Conservation (phyloP, 2,329 filamentous ascomycete species). For the Fusarium dlaminii region DNA sequence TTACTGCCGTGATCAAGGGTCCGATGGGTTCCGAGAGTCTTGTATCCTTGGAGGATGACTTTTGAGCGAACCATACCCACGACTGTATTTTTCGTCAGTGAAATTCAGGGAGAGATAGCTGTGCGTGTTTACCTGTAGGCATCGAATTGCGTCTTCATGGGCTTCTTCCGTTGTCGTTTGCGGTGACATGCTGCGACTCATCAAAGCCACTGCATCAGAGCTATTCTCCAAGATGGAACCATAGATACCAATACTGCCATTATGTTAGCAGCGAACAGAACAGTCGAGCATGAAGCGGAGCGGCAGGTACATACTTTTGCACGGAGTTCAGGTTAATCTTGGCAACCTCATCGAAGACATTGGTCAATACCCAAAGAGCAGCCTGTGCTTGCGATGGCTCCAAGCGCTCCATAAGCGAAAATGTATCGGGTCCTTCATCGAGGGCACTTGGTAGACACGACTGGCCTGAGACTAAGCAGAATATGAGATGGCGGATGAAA, state of each 20-base stretch:
- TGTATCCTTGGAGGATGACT: constrained; percentile 65
- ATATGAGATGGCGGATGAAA: constrained; percentile 68
- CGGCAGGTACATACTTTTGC: constrained; percentile 60
- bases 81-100: constrained; percentile 56
- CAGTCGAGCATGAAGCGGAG: background rate
- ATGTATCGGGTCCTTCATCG: constrained; percentile 50
- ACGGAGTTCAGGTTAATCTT: constrained; percentile 72
- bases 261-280: constrained; percentile 10
- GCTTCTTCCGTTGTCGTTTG: constrained; percentile 46
- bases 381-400: constrained; percentile 60
- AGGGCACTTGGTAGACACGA: constrained; percentile 34
- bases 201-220: constrained; percentile 52
- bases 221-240: constrained; percentile 53
- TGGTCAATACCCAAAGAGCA: constrained; percentile 69
- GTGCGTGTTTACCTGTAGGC: constrained; percentile 59
- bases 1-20: constrained; percentile 66
- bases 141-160: constrained; percentile 66
- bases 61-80: constrained; percentile 79
- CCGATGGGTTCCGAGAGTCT: constrained; percentile 68
- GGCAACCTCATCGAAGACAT: constrained; percentile 49
- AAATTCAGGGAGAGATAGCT: background rate
- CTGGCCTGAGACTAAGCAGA: constrained; percentile 59
- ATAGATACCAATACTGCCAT: constrained; percentile 50
- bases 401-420: constrained; percentile 59
- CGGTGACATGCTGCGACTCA: constrained; percentile 51